A percentile compares a stretch with the other conserved stretches of the same genome.
Evolutionary conservation across 176 grass and related monocot genomes (phyloP).

Genomic region (Phyllostachys edulis): DNA sequence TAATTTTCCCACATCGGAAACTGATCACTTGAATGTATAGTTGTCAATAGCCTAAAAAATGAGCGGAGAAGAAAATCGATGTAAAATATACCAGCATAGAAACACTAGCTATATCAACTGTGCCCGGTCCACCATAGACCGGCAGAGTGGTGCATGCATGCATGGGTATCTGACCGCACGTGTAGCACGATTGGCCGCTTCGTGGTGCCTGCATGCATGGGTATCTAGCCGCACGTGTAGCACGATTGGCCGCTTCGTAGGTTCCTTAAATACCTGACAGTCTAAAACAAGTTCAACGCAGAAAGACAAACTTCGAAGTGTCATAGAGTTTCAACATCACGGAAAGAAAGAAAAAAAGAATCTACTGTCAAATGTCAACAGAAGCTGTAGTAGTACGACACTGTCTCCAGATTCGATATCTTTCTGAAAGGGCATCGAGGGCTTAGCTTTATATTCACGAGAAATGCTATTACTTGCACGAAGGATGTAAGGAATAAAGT

Average conservation of each 20-base stretch:
- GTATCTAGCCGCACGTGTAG: no score
- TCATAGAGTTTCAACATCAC: no score
- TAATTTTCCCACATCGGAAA: no score
- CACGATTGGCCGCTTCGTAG: no score
- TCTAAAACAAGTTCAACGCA: no score
- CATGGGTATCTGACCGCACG: slow-evolving; percentile 6
- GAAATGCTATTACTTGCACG: background rate
- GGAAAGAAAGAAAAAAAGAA: background rate
- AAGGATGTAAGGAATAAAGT: background rate
- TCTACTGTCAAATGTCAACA: background rate
- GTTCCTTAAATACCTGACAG: no score
- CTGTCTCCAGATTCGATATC: background rate
- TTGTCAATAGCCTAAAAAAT: no score
- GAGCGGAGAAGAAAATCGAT: no score
- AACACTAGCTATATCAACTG: background rate
- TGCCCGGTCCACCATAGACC: background rate
- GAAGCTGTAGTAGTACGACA: background rate
- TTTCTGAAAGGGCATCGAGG: background rate
- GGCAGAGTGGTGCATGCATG: background rate
- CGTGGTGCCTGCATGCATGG: no score
- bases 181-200: slow-evolving; percentile 37
- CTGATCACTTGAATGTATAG: no score
- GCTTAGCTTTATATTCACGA: background rate
- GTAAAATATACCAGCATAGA: no score
- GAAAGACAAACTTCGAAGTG: no score